Conservation (phyloP, 73 alveolate genomes). For the Blepharisma stoltei region DNA sequence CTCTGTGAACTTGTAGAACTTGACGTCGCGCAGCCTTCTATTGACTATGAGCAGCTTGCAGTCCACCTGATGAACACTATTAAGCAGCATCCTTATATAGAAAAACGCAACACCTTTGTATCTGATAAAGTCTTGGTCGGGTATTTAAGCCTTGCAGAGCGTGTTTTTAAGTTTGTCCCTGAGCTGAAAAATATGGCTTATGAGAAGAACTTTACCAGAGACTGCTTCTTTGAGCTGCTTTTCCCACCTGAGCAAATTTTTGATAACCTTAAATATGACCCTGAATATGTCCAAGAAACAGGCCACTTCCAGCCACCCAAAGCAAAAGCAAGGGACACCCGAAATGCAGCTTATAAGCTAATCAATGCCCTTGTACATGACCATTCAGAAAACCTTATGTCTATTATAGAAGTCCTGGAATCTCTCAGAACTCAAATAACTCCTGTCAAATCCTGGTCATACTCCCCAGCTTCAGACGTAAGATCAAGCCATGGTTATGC, state of each 20-base stretch:
- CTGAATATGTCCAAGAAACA: conserved; percentile 16
- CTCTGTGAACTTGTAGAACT: conserved; percentile 43
- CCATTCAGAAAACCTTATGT: background rate
- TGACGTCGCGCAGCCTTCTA: conserved; percentile 32
- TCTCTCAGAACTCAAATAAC: background rate
- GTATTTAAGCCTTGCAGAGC: conserved; percentile 31
- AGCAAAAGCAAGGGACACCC: conserved; percentile 39
- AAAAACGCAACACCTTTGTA: conserved; percentile 30
- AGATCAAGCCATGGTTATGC: conserved; percentile 46
- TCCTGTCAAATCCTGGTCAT: conserved; percentile 56
- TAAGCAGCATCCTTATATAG: conserved; percentile 34
- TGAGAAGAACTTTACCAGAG: background rate
- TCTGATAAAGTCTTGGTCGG: conserved; percentile 50
- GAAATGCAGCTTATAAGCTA: conserved; percentile 52
- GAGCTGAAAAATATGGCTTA: conserved; percentile 12
- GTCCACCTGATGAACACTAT: conserved; percentile 27
- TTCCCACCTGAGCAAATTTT: background rate
- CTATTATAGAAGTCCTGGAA: background rate
- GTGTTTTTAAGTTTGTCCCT: conserved; percentile 29
- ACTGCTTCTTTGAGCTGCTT: background rate
- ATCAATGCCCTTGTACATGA: background rate
- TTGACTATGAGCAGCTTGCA: conserved; percentile 36
- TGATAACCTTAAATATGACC: background rate
- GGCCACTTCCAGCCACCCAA: conserved; percentile 37
- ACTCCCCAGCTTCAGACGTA: conserved; percentile 71